Conservation (phyloP, 148 eudicot genomes). For the Drosera capensis region DNA sequence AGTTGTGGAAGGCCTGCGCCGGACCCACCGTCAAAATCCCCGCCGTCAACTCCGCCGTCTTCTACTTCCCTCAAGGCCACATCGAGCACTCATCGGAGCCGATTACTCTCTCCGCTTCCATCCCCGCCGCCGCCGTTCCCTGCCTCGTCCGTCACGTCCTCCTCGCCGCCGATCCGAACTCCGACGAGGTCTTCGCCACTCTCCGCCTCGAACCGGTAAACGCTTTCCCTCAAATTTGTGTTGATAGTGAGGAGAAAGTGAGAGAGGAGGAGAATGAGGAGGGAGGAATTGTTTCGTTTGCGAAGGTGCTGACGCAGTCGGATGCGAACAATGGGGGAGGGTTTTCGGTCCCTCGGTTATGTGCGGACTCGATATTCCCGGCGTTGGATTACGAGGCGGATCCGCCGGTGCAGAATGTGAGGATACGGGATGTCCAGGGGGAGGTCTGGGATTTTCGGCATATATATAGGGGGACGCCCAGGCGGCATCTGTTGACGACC, state of each 20-base stretch:
- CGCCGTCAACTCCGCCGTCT: slow-evolving; percentile 28
- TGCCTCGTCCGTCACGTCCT: slow-evolving; percentile 38
- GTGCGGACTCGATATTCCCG: slow-evolving; percentile 59
- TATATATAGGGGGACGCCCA: slow-evolving; percentile 47
- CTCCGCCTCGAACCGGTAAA: slow-evolving; percentile 36
- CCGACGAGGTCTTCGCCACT: slow-evolving; percentile 48
- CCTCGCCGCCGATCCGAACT: slow-evolving; percentile 19
- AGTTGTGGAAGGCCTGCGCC: slow-evolving; percentile 52
- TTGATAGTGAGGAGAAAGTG: too few species aligned
- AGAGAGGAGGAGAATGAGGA: background rate
- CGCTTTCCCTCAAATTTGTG: too few species aligned
- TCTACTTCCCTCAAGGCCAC: slow-evolving; percentile 82
- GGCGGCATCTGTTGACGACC: slow-evolving; percentile 44
- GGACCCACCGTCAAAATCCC: slow-evolving; percentile 42
- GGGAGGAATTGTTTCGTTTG: slow-evolving; percentile 18
- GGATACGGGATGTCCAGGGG: slow-evolving; percentile 19
- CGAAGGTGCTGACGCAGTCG: slow-evolving; percentile 51
- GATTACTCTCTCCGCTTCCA: slow-evolving; percentile 4
- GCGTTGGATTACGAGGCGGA: slow-evolving; percentile 37
- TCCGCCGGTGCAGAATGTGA: slow-evolving; percentile 38
- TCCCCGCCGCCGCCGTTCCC: slow-evolving; percentile 9
- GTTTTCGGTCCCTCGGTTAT: slow-evolving; percentile 57
- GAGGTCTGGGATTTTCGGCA: slow-evolving; percentile 39
- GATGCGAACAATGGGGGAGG: slow-evolving; percentile 71
- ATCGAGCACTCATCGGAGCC: slow-evolving; percentile 27